Conservation (phyloP, 1,139 yeast genomes). For the Torulaspora pretoriensis region DNA sequence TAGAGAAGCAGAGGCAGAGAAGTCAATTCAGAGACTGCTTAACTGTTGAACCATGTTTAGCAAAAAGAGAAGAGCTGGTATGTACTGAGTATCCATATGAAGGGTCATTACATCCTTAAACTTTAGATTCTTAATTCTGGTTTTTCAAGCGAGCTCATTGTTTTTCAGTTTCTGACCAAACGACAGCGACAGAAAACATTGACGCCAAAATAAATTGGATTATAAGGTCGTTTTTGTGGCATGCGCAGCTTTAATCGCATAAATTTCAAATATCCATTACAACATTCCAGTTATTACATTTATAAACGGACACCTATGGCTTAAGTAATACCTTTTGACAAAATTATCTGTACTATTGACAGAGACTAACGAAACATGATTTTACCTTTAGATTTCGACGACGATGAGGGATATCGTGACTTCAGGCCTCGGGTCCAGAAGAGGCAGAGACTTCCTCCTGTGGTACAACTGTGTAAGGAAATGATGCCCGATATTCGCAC, state of each 20-base stretch:
- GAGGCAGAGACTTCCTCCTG: slow-evolving; percentile 40
- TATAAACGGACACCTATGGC: not conserved
- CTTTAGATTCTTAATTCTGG: not conserved
- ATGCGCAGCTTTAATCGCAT: not conserved
- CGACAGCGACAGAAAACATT: slow-evolving; percentile 2
- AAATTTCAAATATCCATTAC: not conserved
- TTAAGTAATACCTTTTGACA: not conserved
- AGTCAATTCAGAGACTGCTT: not conserved
- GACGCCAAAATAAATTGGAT: not conserved
- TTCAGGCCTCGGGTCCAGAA: slow-evolving; percentile 34
- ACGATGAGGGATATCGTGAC: slow-evolving; percentile 35
- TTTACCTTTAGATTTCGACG: slow-evolving; percentile 29
- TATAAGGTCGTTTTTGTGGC: slow-evolving; percentile 9
- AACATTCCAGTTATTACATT: not conserved
- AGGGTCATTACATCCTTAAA: not conserved
- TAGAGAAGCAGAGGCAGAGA: not conserved
- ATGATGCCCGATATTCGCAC: slow-evolving; percentile 54
- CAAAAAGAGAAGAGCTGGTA: slow-evolving; percentile 33
- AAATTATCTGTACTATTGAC: not conserved
- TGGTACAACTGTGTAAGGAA: slow-evolving; percentile 40
- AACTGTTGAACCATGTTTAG: slow-evolving; percentile 23
- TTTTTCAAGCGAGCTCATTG: not conserved
- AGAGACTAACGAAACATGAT: slow-evolving; percentile 16
- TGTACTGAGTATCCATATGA: slow-evolving; percentile 6
- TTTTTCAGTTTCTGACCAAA: slow-evolving; percentile 1